Percentiles rank a stretch among this genome's conserved stretches.
Conservation (phyloP, 805 yeast species). For the Myxozyma mucilagina region DNA sequence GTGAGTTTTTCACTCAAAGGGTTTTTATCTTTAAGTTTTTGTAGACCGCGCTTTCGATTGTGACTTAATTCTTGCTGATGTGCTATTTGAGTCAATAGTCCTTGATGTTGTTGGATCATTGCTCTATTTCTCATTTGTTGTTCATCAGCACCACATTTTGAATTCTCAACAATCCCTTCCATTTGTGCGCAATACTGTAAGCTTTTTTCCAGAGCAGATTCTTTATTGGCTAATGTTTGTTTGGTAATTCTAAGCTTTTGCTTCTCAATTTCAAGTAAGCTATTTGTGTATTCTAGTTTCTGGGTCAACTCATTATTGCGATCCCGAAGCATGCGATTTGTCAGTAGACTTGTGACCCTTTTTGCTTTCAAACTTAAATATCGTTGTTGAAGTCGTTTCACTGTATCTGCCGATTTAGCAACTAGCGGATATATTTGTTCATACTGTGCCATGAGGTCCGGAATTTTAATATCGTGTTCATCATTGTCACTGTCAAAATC, state of each 20-base stretch:
- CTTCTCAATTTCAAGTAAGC: too few species aligned
- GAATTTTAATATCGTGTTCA: not conserved
- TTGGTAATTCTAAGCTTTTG: too few species aligned
- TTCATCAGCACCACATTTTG: not conserved
- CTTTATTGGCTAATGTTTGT: not conserved
- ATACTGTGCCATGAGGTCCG: not conserved
- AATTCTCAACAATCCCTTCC: not conserved
- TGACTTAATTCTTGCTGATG: not conserved
- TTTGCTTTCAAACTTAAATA: not conserved
- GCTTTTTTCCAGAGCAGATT: not conserved
- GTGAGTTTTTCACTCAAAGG: not conserved
- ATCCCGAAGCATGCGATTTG: too few species aligned
- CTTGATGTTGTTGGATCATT: not conserved
- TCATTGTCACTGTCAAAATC: not conserved
- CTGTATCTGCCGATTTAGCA: not conserved
- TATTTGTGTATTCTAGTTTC: too few species aligned
- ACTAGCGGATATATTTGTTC: not conserved
- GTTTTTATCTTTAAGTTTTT: not conserved
- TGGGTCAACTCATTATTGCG: too few species aligned
- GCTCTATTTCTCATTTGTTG: not conserved
- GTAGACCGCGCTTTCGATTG: not conserved
- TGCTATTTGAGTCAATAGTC: not conserved
- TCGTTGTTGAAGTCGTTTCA: not conserved
- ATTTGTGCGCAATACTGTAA: not conserved
- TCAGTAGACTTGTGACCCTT: not conserved